Evolutionary conservation across 495 filamentous ascomycete species (phyloP).

Genomic region (Aspergillus nanangensis): DNA sequence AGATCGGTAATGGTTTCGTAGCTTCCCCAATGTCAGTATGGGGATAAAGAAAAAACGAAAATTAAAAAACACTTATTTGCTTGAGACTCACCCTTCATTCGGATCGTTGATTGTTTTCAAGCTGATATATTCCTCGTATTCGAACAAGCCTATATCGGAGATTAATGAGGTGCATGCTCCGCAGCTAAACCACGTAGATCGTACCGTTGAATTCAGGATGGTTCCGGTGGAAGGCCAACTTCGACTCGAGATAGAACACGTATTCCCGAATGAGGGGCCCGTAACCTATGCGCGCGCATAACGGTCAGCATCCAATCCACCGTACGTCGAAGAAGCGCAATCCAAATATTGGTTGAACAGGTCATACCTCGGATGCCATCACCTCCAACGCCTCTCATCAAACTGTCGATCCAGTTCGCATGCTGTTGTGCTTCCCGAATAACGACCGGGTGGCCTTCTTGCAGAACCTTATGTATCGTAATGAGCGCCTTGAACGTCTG

Average conservation of each 20-base stretch:
- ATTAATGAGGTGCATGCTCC: too few relatives aligned
- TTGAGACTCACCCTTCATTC: constrained; percentile 68
- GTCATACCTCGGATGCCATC: constrained; percentile 76
- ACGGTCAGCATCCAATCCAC: background rate
- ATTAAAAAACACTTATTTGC: too few relatives aligned
- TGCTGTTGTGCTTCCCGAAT: constrained; percentile 87
- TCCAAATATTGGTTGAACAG: too few relatives aligned
- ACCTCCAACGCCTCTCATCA: constrained; percentile 77
- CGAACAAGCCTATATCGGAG: constrained; percentile 64
- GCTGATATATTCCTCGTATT: constrained; percentile 98
- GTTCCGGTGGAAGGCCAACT: constrained; percentile 88
- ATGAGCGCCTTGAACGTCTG: constrained; percentile 93
- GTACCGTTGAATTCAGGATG: constrained; percentile 97
- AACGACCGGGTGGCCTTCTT: constrained; percentile 88
- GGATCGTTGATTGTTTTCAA: constrained; percentile 98
- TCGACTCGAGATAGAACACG: constrained; percentile 87
- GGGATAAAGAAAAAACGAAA: too few relatives aligned
- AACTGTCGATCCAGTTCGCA: constrained; percentile 85
- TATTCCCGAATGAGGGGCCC: constrained; percentile 91
- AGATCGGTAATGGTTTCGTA: constrained; percentile 97
- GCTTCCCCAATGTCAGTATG: too few relatives aligned
- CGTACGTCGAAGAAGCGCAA: too few relatives aligned
- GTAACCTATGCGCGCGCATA: constrained; percentile 61
- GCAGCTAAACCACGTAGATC: too few relatives aligned
- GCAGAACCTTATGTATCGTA: constrained; percentile 91